These are phyloP conservation scores for Suillus decipiens DNA, from an alignment of 768 basidiomycete species.

Conservation along the genomic window DNA sequence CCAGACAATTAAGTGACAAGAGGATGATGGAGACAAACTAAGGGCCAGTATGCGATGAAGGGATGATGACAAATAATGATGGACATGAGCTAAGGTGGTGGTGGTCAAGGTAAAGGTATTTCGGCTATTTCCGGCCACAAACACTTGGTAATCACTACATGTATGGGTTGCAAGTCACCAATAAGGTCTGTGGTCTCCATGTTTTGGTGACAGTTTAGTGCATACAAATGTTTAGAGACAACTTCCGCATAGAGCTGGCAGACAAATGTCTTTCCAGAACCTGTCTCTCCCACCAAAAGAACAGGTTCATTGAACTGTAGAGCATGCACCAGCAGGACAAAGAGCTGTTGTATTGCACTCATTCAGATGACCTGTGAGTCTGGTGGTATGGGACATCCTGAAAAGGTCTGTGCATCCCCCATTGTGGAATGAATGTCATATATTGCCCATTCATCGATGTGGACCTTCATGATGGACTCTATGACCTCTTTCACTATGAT, in stretches of 20 bases:
- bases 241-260: constrained; percentile 86
- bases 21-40: too few relatives aligned
- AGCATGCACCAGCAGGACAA: constrained; percentile 81
- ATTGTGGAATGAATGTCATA: constrained; percentile 57
- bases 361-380: constrained; percentile 81
- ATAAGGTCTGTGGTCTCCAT: constrained; percentile 98
- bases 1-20: too few relatives aligned
- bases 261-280: constrained; percentile 95
- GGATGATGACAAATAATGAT: too few relatives aligned
- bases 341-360: constrained; percentile 86
- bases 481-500: constrained; percentile 89
- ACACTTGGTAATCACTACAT: too few relatives aligned
- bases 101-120: too few relatives aligned
- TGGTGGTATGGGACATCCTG: constrained; percentile 56
- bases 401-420: constrained; percentile 44
- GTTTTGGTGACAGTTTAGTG: constrained; percentile 95
- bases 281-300: constrained; percentile 94
- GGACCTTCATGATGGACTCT: constrained; percentile 85
- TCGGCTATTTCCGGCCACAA: too few relatives aligned
- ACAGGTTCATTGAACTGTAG: constrained; percentile 91
- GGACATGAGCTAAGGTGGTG: too few relatives aligned
- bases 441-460: constrained; percentile 68
- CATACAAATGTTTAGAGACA: constrained; percentile 56
- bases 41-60: too few relatives aligned
- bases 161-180: constrained; percentile 86